A percentile compares a stretch with the other conserved stretches of the same genome.
Evolutionary conservation across 2,329 filamentous ascomycete species (phyloP).

Genomic region (Pseudogymnoascus sp.): DNA sequence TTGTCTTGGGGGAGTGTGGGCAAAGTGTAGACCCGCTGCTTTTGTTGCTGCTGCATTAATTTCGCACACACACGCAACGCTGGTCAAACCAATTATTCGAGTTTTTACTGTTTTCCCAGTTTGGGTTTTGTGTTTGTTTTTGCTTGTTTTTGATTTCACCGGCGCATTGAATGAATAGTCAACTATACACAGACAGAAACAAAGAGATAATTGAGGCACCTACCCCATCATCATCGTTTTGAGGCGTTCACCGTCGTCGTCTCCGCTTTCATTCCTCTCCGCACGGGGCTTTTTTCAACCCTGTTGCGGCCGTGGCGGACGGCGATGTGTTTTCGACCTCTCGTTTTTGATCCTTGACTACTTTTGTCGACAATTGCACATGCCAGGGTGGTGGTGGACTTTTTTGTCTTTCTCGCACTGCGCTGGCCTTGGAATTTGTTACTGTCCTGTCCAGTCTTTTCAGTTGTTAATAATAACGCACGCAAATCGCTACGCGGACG

Average conservation of each 20-base stretch:
- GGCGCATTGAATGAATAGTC: neutral
- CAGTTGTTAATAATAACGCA: neutral
- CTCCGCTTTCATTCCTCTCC: neutral
- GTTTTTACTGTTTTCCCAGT: neutral
- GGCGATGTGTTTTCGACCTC: neutral
- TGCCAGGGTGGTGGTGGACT: neutral
- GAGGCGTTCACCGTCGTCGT: neutral
- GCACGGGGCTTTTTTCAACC: neutral
- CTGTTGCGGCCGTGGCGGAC: neutral
- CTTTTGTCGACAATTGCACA: neutral
- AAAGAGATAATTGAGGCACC: neutral
- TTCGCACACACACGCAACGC: neutral
- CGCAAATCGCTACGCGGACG: neutral
- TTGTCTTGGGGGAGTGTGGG: neutral
- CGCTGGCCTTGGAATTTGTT: neutral
- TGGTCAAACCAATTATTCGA: neutral
- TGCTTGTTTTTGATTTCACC: conserved; percentile 9
- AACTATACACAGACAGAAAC: conserved; percentile 2
- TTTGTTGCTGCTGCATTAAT: neutral
- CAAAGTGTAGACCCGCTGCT: neutral
- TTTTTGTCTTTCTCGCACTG: neutral
- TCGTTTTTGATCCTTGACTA: neutral
- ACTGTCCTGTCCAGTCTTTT: neutral
- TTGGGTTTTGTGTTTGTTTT: neutral
- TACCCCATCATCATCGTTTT: neutral